Conservation (phyloP, 495 filamentous ascomycete genomes). For the Podospora fimiseda region DNA sequence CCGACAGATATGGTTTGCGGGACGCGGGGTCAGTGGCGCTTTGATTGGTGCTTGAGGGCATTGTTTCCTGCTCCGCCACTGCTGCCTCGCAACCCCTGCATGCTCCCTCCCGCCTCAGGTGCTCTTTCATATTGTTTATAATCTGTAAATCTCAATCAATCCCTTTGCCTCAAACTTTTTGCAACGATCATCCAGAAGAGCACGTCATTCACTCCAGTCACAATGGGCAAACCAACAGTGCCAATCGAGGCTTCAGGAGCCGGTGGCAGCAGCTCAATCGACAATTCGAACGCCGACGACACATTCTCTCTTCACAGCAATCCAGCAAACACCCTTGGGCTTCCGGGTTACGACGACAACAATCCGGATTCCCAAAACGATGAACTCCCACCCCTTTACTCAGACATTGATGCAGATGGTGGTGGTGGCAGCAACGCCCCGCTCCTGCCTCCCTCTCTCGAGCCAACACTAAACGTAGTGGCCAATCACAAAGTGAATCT, state of each 20-base stretch:
- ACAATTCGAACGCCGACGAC: constrained; percentile 14
- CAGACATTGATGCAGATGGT: constrained; percentile 17
- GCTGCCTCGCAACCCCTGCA: constrained; percentile 5
- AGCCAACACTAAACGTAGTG: neutral
- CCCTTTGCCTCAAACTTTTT: too few relatives aligned
- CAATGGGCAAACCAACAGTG: constrained; percentile 23
- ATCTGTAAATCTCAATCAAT: too few relatives aligned
- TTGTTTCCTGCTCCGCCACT: constrained; percentile 9
- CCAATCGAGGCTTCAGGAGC: constrained; percentile 1
- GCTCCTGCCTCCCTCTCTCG: constrained; percentile 12
- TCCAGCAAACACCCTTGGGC: constrained; percentile 11
- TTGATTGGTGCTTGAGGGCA: neutral
- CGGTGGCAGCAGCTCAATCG: constrained; percentile 8
- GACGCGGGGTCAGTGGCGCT: neutral
- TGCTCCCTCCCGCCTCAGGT: neutral
- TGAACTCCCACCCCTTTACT: constrained; percentile 33
- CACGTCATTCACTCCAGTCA: too few relatives aligned
- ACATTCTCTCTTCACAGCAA: constrained; percentile 24
- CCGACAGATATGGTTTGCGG: too few relatives aligned
- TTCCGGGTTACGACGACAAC: constrained; percentile 22
- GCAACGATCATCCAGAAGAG: too few relatives aligned
- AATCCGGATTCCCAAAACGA: constrained; percentile 25
- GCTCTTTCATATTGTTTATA: too few relatives aligned
- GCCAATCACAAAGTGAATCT: constrained; percentile 9
- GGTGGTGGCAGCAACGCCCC: constrained; percentile 16